phyloP scores from a whole-genome alignment of 768 basidiomycete genomes.

The Mycena amicta region DNA sequence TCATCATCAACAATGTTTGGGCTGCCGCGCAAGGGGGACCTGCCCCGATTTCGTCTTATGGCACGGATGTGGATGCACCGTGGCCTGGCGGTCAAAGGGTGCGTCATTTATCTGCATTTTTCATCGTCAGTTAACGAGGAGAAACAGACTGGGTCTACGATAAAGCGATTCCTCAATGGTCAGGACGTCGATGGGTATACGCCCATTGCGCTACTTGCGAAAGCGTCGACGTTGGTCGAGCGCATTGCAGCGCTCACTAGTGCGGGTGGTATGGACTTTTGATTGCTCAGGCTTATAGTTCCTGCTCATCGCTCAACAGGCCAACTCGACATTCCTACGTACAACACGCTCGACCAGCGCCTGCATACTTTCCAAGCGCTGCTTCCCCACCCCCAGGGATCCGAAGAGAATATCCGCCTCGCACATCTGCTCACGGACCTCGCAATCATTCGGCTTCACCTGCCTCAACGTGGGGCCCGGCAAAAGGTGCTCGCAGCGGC shows the following conservation, averaged over 20 bases:
- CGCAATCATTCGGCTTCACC: conserved; percentile 7
- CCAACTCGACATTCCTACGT: not conserved
- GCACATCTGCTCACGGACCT: conserved; percentile 3
- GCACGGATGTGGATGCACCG: not conserved
- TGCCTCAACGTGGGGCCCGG: not conserved
- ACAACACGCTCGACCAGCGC: not conserved
- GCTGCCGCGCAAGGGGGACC: not conserved
- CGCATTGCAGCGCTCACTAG: not conserved
- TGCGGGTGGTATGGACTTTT: no score
- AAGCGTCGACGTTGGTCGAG: conserved; percentile 1
- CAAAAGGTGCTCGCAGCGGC: not conserved
- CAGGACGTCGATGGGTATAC: not conserved
- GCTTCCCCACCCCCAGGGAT: not conserved
- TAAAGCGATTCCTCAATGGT: not conserved
- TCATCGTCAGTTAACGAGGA: no score
- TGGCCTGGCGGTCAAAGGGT: not conserved
- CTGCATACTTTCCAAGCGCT: not conserved
- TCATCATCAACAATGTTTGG: not conserved
- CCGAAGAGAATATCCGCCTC: not conserved
- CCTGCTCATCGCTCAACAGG: not conserved
- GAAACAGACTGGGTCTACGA: no score
- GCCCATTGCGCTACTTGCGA: not conserved
- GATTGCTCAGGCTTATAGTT: no score
- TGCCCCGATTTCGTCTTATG: not conserved
- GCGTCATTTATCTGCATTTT: not conserved